phyloP scores from a whole-genome alignment of 805 yeast genomes.

The Alloascoidea africana region DNA sequence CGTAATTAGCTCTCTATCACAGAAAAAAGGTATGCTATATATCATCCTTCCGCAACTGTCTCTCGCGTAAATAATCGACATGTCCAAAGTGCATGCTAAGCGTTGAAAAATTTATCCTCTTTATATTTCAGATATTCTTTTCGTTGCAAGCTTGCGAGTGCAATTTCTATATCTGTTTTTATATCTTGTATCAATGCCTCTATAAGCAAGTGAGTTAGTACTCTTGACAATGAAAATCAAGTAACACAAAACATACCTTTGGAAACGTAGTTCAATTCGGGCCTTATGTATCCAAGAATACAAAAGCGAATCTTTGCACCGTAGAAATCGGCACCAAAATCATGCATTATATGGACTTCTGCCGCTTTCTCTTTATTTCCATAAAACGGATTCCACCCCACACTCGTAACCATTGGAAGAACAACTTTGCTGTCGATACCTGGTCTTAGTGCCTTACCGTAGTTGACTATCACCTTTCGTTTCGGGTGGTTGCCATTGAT shows the following conservation, averaged over 20 bases:
- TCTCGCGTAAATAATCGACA: no score
- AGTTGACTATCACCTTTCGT: constrained; percentile 36
- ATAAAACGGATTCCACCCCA: constrained; percentile 93
- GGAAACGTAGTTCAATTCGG: constrained; percentile 77
- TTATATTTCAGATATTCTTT: constrained; percentile 24
- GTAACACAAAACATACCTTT: constrained; percentile 20
- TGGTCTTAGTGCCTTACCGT: constrained; percentile 34
- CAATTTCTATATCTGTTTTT: constrained; percentile 59
- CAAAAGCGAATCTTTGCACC: constrained; percentile 62
- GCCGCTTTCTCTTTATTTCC: constrained; percentile 69
- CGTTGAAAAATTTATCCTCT: constrained; percentile 11
- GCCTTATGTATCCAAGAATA: constrained; percentile 80
- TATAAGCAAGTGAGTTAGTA: constrained; percentile 6
- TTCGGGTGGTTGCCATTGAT: no score
- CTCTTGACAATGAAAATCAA: constrained; percentile 12
- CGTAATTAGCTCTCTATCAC: no score
- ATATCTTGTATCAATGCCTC: constrained; percentile 84
- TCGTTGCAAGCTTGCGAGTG: constrained; percentile 30
- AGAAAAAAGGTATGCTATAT: no score
- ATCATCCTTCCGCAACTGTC: no score
- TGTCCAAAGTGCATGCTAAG: no score
- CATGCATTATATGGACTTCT: constrained; percentile 73
- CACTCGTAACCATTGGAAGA: constrained; percentile 85
- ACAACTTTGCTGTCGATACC: constrained; percentile 26
- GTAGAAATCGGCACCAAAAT: constrained; percentile 53